Percentiles rank a stretch among this genome's conserved stretches.
phyloP scores from a whole-genome alignment of 495 filamentous ascomycete species.

The Talaromyces borbonicus region DNA sequence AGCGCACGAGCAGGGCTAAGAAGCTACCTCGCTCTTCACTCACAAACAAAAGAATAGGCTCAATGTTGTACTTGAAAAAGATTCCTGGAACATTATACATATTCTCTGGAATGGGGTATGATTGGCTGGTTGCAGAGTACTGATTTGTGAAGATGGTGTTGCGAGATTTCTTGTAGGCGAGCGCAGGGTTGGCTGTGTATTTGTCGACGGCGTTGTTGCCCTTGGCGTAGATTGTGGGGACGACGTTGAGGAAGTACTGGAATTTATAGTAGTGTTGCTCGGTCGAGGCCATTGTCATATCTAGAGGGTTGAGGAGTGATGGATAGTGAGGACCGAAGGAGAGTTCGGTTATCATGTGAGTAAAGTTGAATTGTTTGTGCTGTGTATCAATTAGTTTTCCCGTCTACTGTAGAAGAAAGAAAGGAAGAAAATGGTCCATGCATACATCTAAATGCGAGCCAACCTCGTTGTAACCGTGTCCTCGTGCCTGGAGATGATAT shows the following conservation, averaged over 20 bases:
- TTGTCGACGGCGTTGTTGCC: constrained; percentile 40
- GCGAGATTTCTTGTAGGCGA: constrained; percentile 16
- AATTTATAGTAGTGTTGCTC: constrained; percentile 78
- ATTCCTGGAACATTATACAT: constrained; percentile 65
- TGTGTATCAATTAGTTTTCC: constrained; percentile 4
- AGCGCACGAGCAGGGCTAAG: constrained; percentile 61
- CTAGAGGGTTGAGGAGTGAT: constrained; percentile 85
- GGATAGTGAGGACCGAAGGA: constrained; percentile 96
- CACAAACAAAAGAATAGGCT: constrained; percentile 82
- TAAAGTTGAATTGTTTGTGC: constrained; percentile 84
- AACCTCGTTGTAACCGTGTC: constrained; percentile 81
- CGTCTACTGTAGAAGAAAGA: not conserved
- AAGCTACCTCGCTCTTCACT: constrained; percentile 71
- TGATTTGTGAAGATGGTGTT: constrained; percentile 86
- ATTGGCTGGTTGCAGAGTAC: constrained; percentile 90
- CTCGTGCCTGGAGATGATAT: constrained; percentile 45
- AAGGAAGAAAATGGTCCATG: constrained; percentile 9
- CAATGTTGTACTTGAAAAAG: constrained; percentile 99
- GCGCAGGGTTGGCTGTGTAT: constrained; percentile 20
- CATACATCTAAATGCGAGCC: constrained; percentile 77
- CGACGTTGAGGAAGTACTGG: constrained; percentile 96
- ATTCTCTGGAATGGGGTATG: constrained; percentile 53
- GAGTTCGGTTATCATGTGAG: constrained; percentile 91
- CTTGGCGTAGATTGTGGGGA: constrained; percentile 84
- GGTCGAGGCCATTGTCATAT: constrained; percentile 76